Percentiles rank a stretch among this genome's conserved stretches.
phyloP scores from a whole-genome alignment of 345 rosid genomes.

The Aquilaria yunnanensis region DNA sequence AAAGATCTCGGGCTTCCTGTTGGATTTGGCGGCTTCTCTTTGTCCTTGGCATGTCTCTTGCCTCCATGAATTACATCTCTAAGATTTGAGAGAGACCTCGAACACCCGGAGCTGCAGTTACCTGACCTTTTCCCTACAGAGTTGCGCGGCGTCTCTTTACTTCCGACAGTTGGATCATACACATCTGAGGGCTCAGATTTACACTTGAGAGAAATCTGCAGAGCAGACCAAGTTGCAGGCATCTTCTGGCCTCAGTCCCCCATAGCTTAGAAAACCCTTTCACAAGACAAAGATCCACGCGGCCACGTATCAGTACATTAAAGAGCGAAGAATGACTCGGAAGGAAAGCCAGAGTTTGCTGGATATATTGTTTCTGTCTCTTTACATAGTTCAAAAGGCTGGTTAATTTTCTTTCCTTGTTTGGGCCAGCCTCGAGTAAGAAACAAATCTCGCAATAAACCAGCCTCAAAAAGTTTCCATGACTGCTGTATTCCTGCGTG shows the following conservation, averaged over 20 bases:
- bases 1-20: constrained; percentile 42
- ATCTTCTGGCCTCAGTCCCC: constrained; percentile 14
- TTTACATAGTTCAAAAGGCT: background rate
- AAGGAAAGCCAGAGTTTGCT: constrained; percentile 8
- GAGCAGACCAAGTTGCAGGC: constrained; percentile 37
- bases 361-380: constrained; percentile 7
- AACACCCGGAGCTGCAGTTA: constrained; percentile 20
- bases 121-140: constrained; percentile 13
- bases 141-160: constrained; percentile 4
- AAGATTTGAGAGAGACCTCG: constrained; percentile 36
- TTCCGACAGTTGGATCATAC: constrained; percentile 20
- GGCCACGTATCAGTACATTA: background rate
- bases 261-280: background rate
- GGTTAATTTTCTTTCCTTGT: background rate
- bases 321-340: background rate
- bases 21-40: constrained; percentile 14
- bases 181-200: constrained; percentile 25
- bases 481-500: too few species aligned
- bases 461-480: too few species aligned
- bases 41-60: constrained; percentile 18
- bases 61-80: constrained; percentile 32
- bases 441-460: too few species aligned
- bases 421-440: background rate
- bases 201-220: constrained; percentile 45
- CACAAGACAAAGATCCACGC: background rate